Evolutionary conservation across 352 stramenopile genomes (phyloP).

Genomic region (Globisporangium mamillatum): DNA sequence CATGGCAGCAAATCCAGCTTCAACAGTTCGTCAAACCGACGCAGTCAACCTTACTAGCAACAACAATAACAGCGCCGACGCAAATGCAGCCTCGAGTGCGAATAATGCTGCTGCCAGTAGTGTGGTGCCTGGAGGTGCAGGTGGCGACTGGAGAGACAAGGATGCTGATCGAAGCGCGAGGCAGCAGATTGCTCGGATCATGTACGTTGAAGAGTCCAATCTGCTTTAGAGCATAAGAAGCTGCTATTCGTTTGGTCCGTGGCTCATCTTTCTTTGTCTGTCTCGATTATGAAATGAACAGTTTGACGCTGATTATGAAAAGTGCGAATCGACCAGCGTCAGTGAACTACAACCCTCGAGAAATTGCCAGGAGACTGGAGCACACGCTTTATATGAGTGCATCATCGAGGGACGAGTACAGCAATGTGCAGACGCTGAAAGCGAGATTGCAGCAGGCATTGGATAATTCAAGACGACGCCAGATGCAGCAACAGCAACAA

Average conservation of each 20-base stretch:
- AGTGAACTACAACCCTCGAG: constrained; percentile 86
- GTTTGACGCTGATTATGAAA: constrained; percentile 89
- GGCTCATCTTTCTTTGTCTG: not conserved
- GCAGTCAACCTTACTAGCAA: constrained; percentile 16
- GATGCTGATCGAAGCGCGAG: constrained; percentile 72
- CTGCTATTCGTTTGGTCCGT: no score
- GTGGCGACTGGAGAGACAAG: constrained; percentile 82
- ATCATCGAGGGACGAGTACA: constrained; percentile 82
- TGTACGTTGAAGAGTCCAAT: constrained; percentile 42
- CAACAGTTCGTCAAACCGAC: constrained; percentile 13
- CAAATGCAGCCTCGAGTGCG: constrained; percentile 16
- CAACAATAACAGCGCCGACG: constrained; percentile 1
- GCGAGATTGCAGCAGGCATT: constrained; percentile 77
- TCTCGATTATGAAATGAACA: constrained; percentile 20
- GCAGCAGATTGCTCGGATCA: constrained; percentile 87
- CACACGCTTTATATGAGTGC: constrained; percentile 88
- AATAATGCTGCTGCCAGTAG: constrained; percentile 5
- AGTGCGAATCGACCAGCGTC: constrained; percentile 83
- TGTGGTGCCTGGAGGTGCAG: constrained; percentile 20
- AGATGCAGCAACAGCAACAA: constrained; percentile 70
- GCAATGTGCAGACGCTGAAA: constrained; percentile 86
- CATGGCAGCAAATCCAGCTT: constrained; percentile 2
- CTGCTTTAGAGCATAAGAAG: not conserved
- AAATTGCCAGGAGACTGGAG: constrained; percentile 81
- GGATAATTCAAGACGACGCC: constrained; percentile 72